phyloP scores from a whole-genome alignment of 2,329 filamentous ascomycete genomes.

The Penicillium sp. region DNA sequence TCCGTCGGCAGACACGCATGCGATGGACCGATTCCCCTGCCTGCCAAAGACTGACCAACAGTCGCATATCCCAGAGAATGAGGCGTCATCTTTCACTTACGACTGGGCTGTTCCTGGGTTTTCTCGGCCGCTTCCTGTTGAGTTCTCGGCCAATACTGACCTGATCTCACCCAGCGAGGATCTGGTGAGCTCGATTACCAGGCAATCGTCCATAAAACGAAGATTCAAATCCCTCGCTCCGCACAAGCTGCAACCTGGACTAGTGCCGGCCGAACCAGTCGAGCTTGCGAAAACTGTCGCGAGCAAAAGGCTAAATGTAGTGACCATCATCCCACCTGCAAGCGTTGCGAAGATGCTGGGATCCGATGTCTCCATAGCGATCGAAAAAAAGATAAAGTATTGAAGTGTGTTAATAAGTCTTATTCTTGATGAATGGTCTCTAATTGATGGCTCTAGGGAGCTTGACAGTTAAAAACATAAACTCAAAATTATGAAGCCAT shows the following conservation, averaged over 20 bases:
- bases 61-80: constrained; percentile 4
- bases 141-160: constrained; percentile 17
- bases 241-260: constrained; percentile 22
- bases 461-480: constrained; percentile 39
- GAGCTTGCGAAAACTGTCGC: constrained; percentile 47
- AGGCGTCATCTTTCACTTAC: constrained; percentile 4
- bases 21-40: constrained; percentile 7
- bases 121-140: constrained; percentile 13
- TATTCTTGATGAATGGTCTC: neutral
- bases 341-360: constrained; percentile 44
- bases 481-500: constrained; percentile 37
- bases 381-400: constrained; percentile 45
- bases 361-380: constrained; percentile 45
- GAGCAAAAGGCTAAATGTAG: constrained; percentile 49
- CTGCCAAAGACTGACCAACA: constrained; percentile 1
- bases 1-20: neutral
- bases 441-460: constrained; percentile 30
- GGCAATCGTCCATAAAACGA: constrained; percentile 24
- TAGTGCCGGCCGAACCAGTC: constrained; percentile 34
- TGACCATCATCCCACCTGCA: constrained; percentile 44
- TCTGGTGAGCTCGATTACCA: constrained; percentile 7
- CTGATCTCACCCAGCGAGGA: constrained; percentile 12
- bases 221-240: constrained; percentile 34
- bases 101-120: constrained; percentile 21
- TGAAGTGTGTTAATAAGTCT: constrained; percentile 35